Evolutionary conservation across 176 grass and related monocot species (phyloP).

Genomic region (Cymbopogon citratus): DNA sequence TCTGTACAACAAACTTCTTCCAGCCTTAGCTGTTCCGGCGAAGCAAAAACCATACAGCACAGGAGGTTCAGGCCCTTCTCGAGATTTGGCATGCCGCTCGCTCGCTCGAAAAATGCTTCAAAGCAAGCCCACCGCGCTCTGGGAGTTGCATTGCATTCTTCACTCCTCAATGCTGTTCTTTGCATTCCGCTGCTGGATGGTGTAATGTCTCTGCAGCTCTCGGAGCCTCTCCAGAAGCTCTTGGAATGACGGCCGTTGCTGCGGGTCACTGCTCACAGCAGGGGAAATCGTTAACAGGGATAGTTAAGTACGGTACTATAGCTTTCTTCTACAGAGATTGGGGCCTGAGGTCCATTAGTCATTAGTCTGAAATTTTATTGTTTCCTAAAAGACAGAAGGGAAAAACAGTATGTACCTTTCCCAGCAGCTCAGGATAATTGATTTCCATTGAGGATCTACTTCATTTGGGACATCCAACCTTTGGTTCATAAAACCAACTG

Average conservation of each 20-base stretch:
- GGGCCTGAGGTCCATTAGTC: not conserved
- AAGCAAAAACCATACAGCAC: constrained; percentile 11
- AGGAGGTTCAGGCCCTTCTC: not conserved
- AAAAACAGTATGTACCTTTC: constrained; percentile 45
- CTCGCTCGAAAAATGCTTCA: not conserved
- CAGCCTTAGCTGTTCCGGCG: constrained; percentile 19
- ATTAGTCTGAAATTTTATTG: not conserved
- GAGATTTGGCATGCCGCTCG: not conserved
- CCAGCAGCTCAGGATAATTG: constrained; percentile 88
- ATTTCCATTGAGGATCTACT: constrained; percentile 75
- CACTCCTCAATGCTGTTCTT: constrained; percentile 54
- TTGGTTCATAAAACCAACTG: constrained; percentile 95
- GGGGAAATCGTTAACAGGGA: constrained; percentile 7
- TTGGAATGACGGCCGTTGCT: constrained; percentile 68
- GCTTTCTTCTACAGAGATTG: too few relatives aligned
- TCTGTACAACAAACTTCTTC: constrained; percentile 27
- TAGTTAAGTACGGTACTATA: not conserved
- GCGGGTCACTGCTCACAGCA: constrained; percentile 54
- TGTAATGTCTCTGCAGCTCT: constrained; percentile 61
- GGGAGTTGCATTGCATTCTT: not conserved
- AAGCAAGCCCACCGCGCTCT: not conserved
- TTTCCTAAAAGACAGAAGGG: constrained; percentile 6
- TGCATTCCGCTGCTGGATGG: constrained; percentile 55
- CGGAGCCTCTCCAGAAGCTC: constrained; percentile 68
- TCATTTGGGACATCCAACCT: constrained; percentile 78